These are phyloP conservation scores for Camellia lanceoleosa DNA, from an alignment of 148 eudicot genomes.

Conservation along the genomic window DNA sequence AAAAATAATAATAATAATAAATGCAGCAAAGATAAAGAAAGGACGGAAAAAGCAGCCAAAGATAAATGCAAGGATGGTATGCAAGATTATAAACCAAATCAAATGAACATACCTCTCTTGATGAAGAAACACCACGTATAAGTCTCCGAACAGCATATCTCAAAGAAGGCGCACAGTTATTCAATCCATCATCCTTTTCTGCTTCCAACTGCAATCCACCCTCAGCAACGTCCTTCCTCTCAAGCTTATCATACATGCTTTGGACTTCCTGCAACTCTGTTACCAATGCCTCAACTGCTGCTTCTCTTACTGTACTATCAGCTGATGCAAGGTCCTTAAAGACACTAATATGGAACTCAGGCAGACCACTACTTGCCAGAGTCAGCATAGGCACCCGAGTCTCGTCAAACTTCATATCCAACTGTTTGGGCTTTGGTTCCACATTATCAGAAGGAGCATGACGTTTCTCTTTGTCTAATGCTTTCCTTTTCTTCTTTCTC, in stretches of 20 bases:
- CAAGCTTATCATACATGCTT: slow-evolving; percentile 47
- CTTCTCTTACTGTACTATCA: slow-evolving; percentile 57
- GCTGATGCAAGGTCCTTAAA: slow-evolving; percentile 62
- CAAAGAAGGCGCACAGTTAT: slow-evolving; percentile 79
- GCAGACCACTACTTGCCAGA: slow-evolving; percentile 32
- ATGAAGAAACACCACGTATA: slow-evolving; percentile 86
- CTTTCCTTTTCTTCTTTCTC: slow-evolving; percentile 62
- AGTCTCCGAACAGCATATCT: slow-evolving; percentile 90
- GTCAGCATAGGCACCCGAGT: slow-evolving; percentile 2
- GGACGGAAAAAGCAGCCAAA: not conserved
- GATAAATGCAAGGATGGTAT: not conserved
- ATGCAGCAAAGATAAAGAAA: too few species aligned
- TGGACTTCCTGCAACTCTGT: slow-evolving; percentile 73
- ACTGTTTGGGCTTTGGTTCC: slow-evolving; percentile 21
- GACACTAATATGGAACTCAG: slow-evolving; percentile 74
- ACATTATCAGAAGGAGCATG: slow-evolving; percentile 20
- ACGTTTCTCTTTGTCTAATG: slow-evolving; percentile 61
- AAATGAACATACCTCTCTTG: slow-evolving; percentile 60
- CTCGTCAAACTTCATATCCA: slow-evolving; percentile 31
- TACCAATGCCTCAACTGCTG: slow-evolving; percentile 71
- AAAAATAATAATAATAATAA: too few species aligned
- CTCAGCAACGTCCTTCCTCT: slow-evolving; percentile 40
- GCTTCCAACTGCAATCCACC: slow-evolving; percentile 70
- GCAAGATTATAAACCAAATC: not conserved
- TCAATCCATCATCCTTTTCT: slow-evolving; percentile 83